Evolutionary conservation across 495 filamentous ascomycete genomes (phyloP).

Genomic region (Tetracladium setigerum): DNA sequence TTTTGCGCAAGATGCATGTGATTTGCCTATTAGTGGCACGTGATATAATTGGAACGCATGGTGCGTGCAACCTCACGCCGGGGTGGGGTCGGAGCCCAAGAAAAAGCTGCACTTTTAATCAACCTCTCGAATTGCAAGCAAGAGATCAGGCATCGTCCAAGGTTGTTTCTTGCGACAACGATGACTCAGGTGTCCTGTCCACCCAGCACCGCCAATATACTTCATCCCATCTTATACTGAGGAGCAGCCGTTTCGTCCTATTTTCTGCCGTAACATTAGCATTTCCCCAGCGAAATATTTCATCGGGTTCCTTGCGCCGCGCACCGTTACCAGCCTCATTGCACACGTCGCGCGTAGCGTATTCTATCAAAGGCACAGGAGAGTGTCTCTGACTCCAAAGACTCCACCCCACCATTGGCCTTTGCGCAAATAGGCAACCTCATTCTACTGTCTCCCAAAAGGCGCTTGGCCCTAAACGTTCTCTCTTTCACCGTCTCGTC

Average conservation of each 20-base stretch:
- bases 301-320: constrained; percentile 2
- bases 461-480: too few relatives aligned
- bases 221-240: constrained; percentile 7
- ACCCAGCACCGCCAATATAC: constrained; percentile 14
- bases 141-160: constrained; percentile 12
- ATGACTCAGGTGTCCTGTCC: constrained; percentile 16
- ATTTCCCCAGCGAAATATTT: constrained; percentile 3
- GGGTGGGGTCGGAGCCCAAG: too few relatives aligned
- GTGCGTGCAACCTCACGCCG: too few relatives aligned
- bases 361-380: constrained; percentile 6
- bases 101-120: too few relatives aligned
- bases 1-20: too few relatives aligned
- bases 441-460: not conserved
- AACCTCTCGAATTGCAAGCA: constrained; percentile 9
- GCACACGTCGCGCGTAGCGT: not conserved
- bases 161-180: constrained; percentile 7
- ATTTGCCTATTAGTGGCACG: too few relatives aligned
- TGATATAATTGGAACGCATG: too few relatives aligned
- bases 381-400: constrained; percentile 1
- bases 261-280: constrained; percentile 2
- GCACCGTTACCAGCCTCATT: constrained; percentile 3
- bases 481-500: too few relatives aligned
- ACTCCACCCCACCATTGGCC: not conserved
- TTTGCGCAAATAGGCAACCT: constrained; percentile 1
- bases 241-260: constrained; percentile 3